Base-by-base conservation (phyloP, 192 early-diverging fungal species). In the Rhizophagus clarus region DNA sequence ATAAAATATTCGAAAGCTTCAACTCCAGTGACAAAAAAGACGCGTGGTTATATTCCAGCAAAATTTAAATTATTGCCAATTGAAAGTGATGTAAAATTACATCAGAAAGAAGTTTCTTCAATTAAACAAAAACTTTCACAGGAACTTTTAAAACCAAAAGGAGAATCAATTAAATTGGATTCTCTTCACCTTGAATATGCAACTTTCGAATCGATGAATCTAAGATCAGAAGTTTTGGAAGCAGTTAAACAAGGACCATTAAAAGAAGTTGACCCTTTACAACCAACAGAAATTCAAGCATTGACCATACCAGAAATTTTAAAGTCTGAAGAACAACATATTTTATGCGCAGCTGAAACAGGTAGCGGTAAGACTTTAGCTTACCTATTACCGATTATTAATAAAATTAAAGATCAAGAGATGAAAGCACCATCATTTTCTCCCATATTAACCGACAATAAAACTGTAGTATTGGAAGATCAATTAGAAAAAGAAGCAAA, bases 321-420 rank as follows among this genome's bases (percentile, higher is more conserved):
- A 7, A 77, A 84, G 64, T 37, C 63, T 20, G 49, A 64, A 45
- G 73, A 79, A 77, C 81, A 82, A 63, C 88, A 90, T 76, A 87
- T 95, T 61, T 86, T 97, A 28, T 85, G 92, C 76, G 94, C 95
- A 6, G 96, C 95, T 1, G 96, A 97, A 83, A 97, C 96, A 0
- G 97, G 97, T 34, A 91, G 92, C 2, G 96, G 96, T 9, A 99
- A 99, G 84, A 97, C 97, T 0, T 81, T 95, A 12, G 95, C 96
- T 0, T 99, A 97, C 76, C 87, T 97, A 40, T 61, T 93, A 26
- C 96, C 96, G 0, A 83, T 94, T 0, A 86, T 99, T 9, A 88
- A 95, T 31, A 86, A 88, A 60, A 84, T 97, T 24, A 96, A 95
- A 85, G 40, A 68, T 4, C 85, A 93, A 49, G 92, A 93, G 75